These are phyloP conservation scores for Phytopythium oedochilum DNA, from an alignment of 352 stramenopile species.

Conservation along the genomic window DNA sequence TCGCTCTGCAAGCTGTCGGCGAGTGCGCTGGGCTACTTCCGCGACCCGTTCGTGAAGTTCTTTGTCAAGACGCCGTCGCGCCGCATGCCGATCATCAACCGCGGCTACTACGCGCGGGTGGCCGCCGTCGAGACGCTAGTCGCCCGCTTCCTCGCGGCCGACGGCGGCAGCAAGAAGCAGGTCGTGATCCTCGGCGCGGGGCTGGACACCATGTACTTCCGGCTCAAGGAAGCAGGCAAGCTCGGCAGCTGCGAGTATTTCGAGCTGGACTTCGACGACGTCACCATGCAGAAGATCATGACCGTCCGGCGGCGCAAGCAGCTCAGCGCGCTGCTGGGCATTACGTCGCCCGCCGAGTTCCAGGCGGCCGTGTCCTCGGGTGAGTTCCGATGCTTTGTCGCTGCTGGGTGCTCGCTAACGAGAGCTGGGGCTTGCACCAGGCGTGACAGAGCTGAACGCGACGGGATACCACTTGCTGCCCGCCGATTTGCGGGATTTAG, in stretches of 20 bases:
- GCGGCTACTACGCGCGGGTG: constrained; percentile 85
- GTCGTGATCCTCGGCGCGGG: constrained; percentile 80
- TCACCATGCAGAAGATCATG: constrained; percentile 79
- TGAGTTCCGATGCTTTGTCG: constrained; percentile 2
- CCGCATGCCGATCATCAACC: constrained; percentile 88
- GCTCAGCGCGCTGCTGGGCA: constrained; percentile 38
- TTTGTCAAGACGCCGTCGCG: constrained; percentile 82
- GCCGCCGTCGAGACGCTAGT: constrained; percentile 67
- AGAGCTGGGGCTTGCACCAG: constrained; percentile 6
- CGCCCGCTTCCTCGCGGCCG: constrained; percentile 44
- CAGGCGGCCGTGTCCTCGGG: constrained; percentile 44
- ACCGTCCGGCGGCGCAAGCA: constrained; percentile 66
- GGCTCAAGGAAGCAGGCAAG: constrained; percentile 33
- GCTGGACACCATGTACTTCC: constrained; percentile 85
- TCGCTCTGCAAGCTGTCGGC: constrained; percentile 87
- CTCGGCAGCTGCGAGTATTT: constrained; percentile 70
- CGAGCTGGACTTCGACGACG: constrained; percentile 78
- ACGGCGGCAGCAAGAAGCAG: constrained; percentile 35
- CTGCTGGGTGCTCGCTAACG: background rate
- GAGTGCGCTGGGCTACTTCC: constrained; percentile 65
- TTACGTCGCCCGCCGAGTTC: constrained; percentile 35
- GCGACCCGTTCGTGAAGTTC: constrained; percentile 71
- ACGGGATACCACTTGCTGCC: constrained; percentile 74
- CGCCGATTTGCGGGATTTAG: constrained; percentile 68
- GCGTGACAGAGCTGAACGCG: constrained; percentile 59